These are phyloP conservation scores for Kluyveromyces dobzhanskii DNA, from an alignment of 805 yeast genomes.

Conservation along the genomic window DNA sequence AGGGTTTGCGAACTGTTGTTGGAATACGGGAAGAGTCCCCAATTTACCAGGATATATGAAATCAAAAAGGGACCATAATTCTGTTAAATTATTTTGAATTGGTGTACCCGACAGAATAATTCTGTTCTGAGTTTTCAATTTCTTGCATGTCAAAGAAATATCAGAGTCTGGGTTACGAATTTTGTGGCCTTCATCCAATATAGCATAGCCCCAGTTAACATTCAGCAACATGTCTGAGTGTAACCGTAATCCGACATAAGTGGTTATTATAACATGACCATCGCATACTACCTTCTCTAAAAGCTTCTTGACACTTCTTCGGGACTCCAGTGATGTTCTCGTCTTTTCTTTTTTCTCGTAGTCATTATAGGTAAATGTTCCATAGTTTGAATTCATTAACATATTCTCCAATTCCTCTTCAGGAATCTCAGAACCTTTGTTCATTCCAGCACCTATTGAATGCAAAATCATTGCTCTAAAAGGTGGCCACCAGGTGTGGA, in stretches of 20 bases:
- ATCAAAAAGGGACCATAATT: constrained; percentile 91
- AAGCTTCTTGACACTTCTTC: constrained; percentile 23
- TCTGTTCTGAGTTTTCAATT: constrained; percentile 74
- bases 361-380: constrained; percentile 38
- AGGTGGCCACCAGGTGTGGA: constrained; percentile 98
- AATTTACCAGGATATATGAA: constrained; percentile 90
- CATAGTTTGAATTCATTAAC: constrained; percentile 31
- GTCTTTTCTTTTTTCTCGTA: constrained; percentile 21
- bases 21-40: constrained; percentile 93
- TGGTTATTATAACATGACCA: constrained; percentile 85
- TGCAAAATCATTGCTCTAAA: constrained; percentile 78
- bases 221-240: constrained; percentile 59
- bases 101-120: constrained; percentile 93
- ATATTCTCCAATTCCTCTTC: constrained; percentile 47
- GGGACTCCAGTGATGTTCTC: constrained; percentile 24
- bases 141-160: constrained; percentile 78
- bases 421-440: constrained; percentile 25
- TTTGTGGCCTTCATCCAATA: constrained; percentile 94
- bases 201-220: constrained; percentile 79
- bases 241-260: constrained; percentile 77
- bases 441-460: constrained; percentile 87
- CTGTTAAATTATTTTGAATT: constrained; percentile 85
- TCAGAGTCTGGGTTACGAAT: constrained; percentile 91
- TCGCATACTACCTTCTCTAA: constrained; percentile 46
- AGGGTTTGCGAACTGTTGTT: constrained; percentile 84